A percentile compares a stretch with the other conserved stretches of the same genome.
Conservation (phyloP, 352 stramenopile genomes). For the Pythium brachiatum region DNA sequence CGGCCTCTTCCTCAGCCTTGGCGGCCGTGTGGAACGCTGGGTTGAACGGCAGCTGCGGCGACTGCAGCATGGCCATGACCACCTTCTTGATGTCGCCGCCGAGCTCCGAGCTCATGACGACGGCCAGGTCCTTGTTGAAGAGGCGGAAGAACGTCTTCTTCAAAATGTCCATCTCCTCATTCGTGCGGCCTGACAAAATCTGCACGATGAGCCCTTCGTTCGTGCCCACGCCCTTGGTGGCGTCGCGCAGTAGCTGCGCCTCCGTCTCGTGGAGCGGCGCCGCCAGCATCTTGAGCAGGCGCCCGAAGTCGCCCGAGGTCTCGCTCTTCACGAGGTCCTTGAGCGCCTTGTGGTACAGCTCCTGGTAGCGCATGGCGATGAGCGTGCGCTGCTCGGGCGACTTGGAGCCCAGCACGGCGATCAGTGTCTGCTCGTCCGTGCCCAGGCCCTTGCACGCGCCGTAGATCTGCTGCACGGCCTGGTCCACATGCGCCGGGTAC, state of each 20-base stretch:
- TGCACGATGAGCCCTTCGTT: constrained; percentile 67
- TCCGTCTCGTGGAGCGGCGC: constrained; percentile 68
- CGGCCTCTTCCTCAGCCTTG: constrained; percentile 63
- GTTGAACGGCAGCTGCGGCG: constrained; percentile 49
- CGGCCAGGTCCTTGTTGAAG: constrained; percentile 63
- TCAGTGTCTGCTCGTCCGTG: constrained; percentile 76
- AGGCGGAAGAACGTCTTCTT: constrained; percentile 77
- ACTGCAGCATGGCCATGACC: constrained; percentile 65
- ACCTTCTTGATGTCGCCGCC: constrained; percentile 76
- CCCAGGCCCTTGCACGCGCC: constrained; percentile 59
- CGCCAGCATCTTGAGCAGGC: constrained; percentile 69
- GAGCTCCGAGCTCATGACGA: constrained; percentile 63
- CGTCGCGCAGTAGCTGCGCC: constrained; percentile 61
- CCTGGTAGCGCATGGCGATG: constrained; percentile 66
- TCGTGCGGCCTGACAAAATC: constrained; percentile 66
- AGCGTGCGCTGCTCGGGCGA: constrained; percentile 66
- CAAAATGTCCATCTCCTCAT: constrained; percentile 79
- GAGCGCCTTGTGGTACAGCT: constrained; percentile 62
- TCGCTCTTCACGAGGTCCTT: constrained; percentile 61
- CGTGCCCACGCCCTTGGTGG: constrained; percentile 70
- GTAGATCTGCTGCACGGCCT: constrained; percentile 68
- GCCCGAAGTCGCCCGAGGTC: constrained; percentile 72
- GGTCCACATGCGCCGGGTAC: constrained; percentile 53
- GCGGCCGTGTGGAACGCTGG: constrained; percentile 56
- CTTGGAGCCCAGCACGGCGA: constrained; percentile 61